phyloP scores from a whole-genome alignment of 805 yeast species.

The Torulaspora quercuum region DNA sequence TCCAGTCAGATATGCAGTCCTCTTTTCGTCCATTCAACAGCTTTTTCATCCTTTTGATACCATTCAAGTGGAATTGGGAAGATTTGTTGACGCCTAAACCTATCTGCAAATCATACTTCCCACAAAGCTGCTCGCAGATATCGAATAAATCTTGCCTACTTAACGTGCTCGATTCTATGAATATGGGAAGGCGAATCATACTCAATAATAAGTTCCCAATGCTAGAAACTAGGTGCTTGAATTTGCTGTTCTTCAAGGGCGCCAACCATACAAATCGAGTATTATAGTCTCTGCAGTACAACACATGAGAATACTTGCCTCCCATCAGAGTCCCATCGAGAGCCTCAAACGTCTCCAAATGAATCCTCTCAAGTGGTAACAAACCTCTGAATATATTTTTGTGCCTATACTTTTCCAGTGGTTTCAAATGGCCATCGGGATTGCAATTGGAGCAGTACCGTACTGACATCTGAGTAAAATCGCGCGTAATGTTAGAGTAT shows the following conservation, averaged over 20 bases:
- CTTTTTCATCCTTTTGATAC: constrained; percentile 21
- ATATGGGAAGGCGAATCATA: constrained; percentile 30
- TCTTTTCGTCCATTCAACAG: constrained; percentile 17
- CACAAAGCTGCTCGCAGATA: constrained; percentile 26
- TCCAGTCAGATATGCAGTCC: constrained; percentile 29
- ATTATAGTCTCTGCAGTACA: constrained; percentile 31
- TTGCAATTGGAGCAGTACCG: constrained; percentile 34
- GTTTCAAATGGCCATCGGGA: constrained; percentile 15
- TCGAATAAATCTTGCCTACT: constrained; percentile 32
- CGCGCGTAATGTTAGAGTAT: constrained; percentile 30
- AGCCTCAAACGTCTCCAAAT: constrained; percentile 32
- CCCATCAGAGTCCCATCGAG: constrained; percentile 26
- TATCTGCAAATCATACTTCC: constrained; percentile 22
- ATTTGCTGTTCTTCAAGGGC: constrained; percentile 29
- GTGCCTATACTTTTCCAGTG: constrained; percentile 17
- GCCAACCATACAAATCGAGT: constrained; percentile 32
- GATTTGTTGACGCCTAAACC: constrained; percentile 31
- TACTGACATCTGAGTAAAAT: constrained; percentile 17
- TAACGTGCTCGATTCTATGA: constrained; percentile 31
- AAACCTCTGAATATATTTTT: constrained; percentile 21
- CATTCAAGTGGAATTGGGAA: constrained; percentile 20
- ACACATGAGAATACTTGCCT: constrained; percentile 28
- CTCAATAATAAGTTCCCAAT: constrained; percentile 21
- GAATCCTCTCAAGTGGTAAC: constrained; percentile 31
- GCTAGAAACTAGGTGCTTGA: constrained; percentile 21